Evolutionary conservation across 106 monocot species (phyloP), one percentile per base, ranked within the genome.

Genomic region (Acorus calamus): DNA sequence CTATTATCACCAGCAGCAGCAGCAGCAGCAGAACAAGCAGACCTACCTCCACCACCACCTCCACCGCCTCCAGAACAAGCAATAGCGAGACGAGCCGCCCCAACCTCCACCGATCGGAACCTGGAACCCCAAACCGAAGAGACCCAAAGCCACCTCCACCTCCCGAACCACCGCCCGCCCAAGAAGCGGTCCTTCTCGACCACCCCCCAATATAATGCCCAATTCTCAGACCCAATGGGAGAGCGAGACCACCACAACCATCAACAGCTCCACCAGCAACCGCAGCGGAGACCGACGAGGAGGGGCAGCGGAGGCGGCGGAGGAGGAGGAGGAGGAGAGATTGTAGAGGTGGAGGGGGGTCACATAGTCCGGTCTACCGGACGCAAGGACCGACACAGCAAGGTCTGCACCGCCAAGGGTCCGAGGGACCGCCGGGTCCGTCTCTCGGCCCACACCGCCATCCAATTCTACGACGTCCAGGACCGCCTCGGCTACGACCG

Each of bases 381-480:
- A 49, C 75, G 88, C 4, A 93, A 93, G 77, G 93, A 93, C 80
- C 80, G 93, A 6, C 93, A 93, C 80, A 93, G 93, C 72, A 93
- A 93, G 70, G 92, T 92, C 41, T 93, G 88, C 80, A 93, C 93
- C 0, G 85, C 93, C n/a, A 85, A 89, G 47, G 93, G 93, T 3
- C 83, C 85, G 11, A 66, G 93, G 2, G 93, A 93, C 74, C 88
- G 93, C 58, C 82, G 93, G 6, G 93, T 93, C 7, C 80, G 93
- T 41, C 85, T 93, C 52, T 76, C 93, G 8, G 93, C 93, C 13
- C 85, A 89, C 67, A 93, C 93, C 11, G 93, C 93, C 53, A 93
- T 93, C 66, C 93, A 93, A 52, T 93, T 93, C 88, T 93, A 93
- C 73, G 93, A 93, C 69, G 93, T 93, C 14, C 93, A 93, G 69